A percentile compares a stretch with the other conserved stretches of the same genome.
Conservation (phyloP, 768 basidiomycete species). For the Tulasnella sp. region DNA sequence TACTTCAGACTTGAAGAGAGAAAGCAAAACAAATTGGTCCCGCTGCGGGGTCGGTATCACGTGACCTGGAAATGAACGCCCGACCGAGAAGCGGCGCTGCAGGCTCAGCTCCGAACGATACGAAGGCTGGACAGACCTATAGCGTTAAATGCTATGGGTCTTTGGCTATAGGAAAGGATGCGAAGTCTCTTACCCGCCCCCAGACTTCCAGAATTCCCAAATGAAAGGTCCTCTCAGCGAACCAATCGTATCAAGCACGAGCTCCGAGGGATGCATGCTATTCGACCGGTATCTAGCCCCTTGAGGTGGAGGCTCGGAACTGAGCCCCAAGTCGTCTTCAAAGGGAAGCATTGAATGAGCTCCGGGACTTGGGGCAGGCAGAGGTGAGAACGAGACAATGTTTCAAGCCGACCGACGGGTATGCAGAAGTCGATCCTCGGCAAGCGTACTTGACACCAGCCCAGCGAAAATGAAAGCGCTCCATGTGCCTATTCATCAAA, state of each 20-base stretch:
- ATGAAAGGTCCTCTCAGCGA: background rate
- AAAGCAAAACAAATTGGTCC: slow-evolving; percentile 2
- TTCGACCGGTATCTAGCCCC: background rate
- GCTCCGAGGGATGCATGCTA: background rate
- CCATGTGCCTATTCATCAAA: background rate
- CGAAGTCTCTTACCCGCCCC: background rate
- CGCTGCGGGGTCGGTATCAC: slow-evolving; percentile 10
- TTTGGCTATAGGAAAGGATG: slow-evolving; percentile 1
- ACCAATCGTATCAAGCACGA: background rate
- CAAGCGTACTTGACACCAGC: background rate
- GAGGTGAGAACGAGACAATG: background rate
- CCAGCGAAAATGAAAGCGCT: background rate
- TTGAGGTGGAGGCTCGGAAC: slow-evolving; percentile 13
- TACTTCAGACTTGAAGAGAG: background rate
- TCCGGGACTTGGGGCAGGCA: background rate
- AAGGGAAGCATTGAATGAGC: background rate
- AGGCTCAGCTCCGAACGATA: slow-evolving; percentile 11
- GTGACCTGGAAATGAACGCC: background rate
- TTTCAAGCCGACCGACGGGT: background rate
- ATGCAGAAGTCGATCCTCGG: background rate
- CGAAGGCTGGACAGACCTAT: background rate
- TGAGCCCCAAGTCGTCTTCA: slow-evolving; percentile 1
- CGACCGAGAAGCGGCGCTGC: slow-evolving; percentile 2
- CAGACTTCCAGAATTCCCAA: background rate
- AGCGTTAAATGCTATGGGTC: background rate